phyloP scores from a whole-genome alignment of 2,329 filamentous ascomycete genomes.

The Paecilomyces sp. region DNA sequence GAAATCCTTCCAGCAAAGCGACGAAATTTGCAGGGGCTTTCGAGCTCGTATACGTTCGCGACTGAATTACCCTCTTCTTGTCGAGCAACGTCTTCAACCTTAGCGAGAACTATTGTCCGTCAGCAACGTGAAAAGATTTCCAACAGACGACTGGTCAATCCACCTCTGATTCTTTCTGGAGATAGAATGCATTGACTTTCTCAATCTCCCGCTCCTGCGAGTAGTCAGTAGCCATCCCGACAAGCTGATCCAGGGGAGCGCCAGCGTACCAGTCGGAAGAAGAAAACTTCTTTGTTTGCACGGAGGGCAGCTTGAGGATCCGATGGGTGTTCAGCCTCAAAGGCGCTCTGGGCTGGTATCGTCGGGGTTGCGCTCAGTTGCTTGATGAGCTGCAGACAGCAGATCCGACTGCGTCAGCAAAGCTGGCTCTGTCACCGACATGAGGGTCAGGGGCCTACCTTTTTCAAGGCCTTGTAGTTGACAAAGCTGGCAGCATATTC shows the following conservation, averaged over 20 bases:
- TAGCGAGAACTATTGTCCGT: constrained; percentile 66
- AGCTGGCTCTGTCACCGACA: background rate
- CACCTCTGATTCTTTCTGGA: constrained; percentile 93
- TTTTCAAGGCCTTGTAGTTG: constrained; percentile 98
- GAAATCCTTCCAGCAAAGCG: constrained; percentile 90
- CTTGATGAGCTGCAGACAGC: constrained; percentile 75
- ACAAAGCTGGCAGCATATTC: constrained; percentile 99
- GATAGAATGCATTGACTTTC: constrained; percentile 96
- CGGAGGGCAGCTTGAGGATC: constrained; percentile 87
- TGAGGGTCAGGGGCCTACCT: constrained; percentile 52
- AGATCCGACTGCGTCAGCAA: constrained; percentile 5
- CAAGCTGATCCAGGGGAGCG: background rate
- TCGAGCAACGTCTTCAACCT: constrained; percentile 86
- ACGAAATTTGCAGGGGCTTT: constrained; percentile 90
- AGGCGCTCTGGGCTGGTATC: constrained; percentile 66
- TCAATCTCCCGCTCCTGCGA: constrained; percentile 91
- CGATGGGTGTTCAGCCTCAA: constrained; percentile 34
- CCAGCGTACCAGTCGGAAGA: constrained; percentile 79
- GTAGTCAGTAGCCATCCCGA: background rate
- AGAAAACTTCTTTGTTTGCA: constrained; percentile 97
- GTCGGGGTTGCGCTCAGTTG: constrained; percentile 89
- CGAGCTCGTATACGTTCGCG: constrained; percentile 66
- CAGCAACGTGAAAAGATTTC: constrained; percentile 1
- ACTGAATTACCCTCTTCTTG: constrained; percentile 88
- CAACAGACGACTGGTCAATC: constrained; percentile 35